A percentile compares a stretch with the other conserved stretches of the same genome.
Evolutionary conservation across 208 protist genomes (phyloP).

Genomic region (Wallacemonas rigidus): DNA sequence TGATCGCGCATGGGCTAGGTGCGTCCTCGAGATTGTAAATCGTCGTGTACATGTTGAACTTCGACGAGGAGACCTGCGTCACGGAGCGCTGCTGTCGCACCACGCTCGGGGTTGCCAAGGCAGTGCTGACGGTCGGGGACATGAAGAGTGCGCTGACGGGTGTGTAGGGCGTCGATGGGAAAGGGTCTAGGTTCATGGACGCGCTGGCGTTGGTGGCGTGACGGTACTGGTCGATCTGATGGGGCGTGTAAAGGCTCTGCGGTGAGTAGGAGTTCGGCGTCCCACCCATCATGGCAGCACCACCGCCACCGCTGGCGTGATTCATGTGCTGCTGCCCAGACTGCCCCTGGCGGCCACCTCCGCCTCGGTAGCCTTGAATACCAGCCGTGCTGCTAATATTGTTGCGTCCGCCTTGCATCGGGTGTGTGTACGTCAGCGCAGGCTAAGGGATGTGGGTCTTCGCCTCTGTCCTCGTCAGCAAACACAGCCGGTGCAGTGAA

Average conservation of each 20-base stretch:
- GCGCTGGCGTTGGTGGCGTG: slow-evolving; percentile 41
- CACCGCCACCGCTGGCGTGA: slow-evolving; percentile 12
- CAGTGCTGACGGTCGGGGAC: slow-evolving; percentile 59
- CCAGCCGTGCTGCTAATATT: slow-evolving; percentile 23
- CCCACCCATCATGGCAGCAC: slow-evolving; percentile 7
- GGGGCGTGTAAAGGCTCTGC: slow-evolving; percentile 65
- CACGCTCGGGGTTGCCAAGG: slow-evolving; percentile 36
- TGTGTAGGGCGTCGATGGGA: slow-evolving; percentile 84
- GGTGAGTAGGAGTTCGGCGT: slow-evolving; percentile 51
- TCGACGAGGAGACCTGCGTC: slow-evolving; percentile 79
- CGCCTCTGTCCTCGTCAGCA: too few species aligned
- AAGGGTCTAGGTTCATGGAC: slow-evolving; percentile 57
- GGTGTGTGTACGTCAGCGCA: neutral
- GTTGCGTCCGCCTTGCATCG: slow-evolving; percentile 14
- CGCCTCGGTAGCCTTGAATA: slow-evolving; percentile 15
- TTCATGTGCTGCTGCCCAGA: slow-evolving; percentile 13
- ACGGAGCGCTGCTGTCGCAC: slow-evolving; percentile 44
- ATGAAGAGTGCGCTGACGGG: slow-evolving; percentile 76
- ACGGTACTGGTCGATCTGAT: slow-evolving; percentile 68
- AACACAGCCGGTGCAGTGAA: too few species aligned
- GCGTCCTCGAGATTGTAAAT: slow-evolving; percentile 87
- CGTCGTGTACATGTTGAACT: slow-evolving; percentile 86
- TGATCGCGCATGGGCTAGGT: slow-evolving; percentile 52
- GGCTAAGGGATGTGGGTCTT: too few species aligned
- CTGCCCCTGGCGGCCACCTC: slow-evolving; percentile 15